Conservation (phyloP, 768 basidiomycete species). For the Austroboletus festivus region DNA sequence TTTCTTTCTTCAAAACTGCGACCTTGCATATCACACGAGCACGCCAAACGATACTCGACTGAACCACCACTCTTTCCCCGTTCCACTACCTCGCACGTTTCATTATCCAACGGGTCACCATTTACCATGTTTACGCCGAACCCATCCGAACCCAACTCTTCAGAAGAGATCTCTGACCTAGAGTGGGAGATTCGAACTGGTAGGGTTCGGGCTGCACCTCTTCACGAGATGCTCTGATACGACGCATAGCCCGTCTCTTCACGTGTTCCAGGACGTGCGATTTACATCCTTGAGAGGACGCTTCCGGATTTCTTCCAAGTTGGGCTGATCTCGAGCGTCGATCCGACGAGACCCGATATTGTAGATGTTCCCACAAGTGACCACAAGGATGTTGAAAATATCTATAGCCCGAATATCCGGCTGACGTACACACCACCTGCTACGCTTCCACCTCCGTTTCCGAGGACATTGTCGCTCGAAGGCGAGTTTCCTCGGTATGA, state of each 20-base stretch:
- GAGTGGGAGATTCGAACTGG: constrained; percentile 83
- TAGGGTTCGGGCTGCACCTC: constrained; percentile 25
- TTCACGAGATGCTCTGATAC: constrained; percentile 29
- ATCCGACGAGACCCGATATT: constrained; percentile 39
- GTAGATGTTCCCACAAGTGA: constrained; percentile 24
- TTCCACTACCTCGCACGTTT: background rate
- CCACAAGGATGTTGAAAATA: constrained; percentile 37
- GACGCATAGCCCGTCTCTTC: constrained; percentile 19
- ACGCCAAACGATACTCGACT: constrained; percentile 5
- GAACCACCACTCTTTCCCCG: constrained; percentile 16
- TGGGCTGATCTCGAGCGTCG: constrained; percentile 59
- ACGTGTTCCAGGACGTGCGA: constrained; percentile 56
- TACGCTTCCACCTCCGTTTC: constrained; percentile 64
- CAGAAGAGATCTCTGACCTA: constrained; percentile 49
- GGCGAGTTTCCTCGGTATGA: constrained; percentile 39
- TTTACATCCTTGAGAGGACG: constrained; percentile 64
- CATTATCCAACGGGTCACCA: constrained; percentile 8
- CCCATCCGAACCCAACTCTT: constrained; percentile 7
- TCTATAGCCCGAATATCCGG: constrained; percentile 61
- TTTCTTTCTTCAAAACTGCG: background rate
- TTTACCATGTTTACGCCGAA: constrained; percentile 25
- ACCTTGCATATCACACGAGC: background rate
- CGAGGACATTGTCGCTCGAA: constrained; percentile 66
- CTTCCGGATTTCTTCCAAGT: constrained; percentile 68
- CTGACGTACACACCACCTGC: constrained; percentile 69